phyloP scores from a whole-genome alignment of 2,329 filamentous ascomycete species.

The Fusarium luffae region DNA sequence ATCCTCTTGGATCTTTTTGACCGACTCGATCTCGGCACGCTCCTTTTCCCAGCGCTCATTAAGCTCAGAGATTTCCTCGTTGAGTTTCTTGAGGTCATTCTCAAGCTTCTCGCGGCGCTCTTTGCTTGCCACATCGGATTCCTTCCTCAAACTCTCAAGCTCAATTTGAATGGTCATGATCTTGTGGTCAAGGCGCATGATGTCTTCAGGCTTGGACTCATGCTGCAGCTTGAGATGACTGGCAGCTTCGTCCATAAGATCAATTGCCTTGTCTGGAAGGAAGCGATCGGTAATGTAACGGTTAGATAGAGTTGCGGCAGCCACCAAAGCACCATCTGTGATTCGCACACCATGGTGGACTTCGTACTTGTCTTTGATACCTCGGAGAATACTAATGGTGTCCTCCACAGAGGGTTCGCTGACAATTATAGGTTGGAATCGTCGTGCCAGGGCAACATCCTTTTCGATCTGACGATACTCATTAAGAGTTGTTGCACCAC shows the following conservation, averaged over 20 bases:
- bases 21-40: conserved; percentile 81
- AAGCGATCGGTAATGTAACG: conserved; percentile 97
- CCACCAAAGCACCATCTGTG: conserved; percentile 89
- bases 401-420: conserved; percentile 90
- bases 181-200: conserved; percentile 89
- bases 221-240: conserved; percentile 91
- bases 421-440: conserved; percentile 96
- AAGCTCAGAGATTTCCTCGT: conserved; percentile 79
- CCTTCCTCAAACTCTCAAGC: conserved; percentile 91
- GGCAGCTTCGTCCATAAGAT: conserved; percentile 94
- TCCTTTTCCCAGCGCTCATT: conserved; percentile 92
- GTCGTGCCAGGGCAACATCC: conserved; percentile 88
- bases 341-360: conserved; percentile 97
- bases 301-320: conserved; percentile 91
- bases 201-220: conserved; percentile 95
- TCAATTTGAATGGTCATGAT: conserved; percentile 99
- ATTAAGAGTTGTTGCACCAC: conserved; percentile 90
- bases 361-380: conserved; percentile 98
- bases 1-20: conserved; percentile 90
- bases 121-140: conserved; percentile 88
- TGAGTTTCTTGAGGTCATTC: conserved; percentile 76
- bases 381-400: conserved; percentile 93
- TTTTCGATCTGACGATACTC: conserved; percentile 97
- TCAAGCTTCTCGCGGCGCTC: conserved; percentile 91
- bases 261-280: conserved; percentile 96